Percentiles rank a stretch among this genome's conserved stretches.
These are phyloP conservation scores for Fonsecaea pugnacius DNA, from an alignment of 2,329 filamentous ascomycete genomes.

Conservation along the genomic window DNA sequence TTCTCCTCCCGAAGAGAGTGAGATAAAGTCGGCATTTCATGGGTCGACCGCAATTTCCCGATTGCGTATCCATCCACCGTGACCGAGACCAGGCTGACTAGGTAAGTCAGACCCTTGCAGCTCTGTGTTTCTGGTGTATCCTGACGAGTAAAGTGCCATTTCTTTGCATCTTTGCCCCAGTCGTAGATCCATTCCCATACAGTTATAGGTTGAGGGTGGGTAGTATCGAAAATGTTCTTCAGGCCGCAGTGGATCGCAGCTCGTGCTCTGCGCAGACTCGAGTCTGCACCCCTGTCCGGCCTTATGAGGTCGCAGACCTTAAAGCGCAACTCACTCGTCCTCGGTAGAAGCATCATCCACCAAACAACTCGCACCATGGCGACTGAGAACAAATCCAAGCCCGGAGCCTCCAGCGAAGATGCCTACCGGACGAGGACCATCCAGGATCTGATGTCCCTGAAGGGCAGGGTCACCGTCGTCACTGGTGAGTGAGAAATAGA, in stretches of 20 bases:
- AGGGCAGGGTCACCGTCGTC: slow-evolving; percentile 53
- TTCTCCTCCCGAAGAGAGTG: neutral
- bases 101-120: neutral
- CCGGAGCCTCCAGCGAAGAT: slow-evolving; percentile 17
- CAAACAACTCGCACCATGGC: slow-evolving; percentile 11
- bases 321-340: neutral
- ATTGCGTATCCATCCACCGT: neutral
- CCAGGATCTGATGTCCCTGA: slow-evolving; percentile 51
- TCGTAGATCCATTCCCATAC: neutral
- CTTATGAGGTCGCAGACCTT: neutral
- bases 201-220: neutral
- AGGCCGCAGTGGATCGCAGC: neutral
- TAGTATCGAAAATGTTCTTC: neutral
- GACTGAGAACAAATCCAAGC: slow-evolving; percentile 11
- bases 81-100: neutral
- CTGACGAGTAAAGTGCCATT: neutral
- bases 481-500: slow-evolving; percentile 42
- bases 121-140: neutral
- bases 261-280: neutral
- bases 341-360: neutral
- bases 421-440: slow-evolving; percentile 16
- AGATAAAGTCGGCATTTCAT: neutral
- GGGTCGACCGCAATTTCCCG: neutral
- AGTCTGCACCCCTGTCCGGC: neutral
- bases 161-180: neutral